Conservation (phyloP, 2,329 filamentous ascomycete genomes). For the Venturia carpophila region DNA sequence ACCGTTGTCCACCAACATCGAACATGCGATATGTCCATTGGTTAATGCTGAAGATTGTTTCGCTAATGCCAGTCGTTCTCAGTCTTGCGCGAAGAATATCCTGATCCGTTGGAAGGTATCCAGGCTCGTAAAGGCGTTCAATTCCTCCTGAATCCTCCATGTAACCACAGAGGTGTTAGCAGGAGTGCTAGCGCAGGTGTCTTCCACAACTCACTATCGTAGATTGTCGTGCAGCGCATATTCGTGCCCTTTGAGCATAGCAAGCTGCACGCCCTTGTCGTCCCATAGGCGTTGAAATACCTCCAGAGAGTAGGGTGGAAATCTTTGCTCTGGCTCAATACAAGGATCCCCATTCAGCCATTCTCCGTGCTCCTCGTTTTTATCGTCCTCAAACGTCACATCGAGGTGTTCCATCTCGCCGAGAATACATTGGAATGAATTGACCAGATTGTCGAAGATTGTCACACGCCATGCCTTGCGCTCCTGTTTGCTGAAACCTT, state of each 20-base stretch:
- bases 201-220: slow-evolving; percentile 61
- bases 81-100: slow-evolving; percentile 86
- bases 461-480: slow-evolving; percentile 91
- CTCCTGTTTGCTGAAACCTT: slow-evolving; percentile 83
- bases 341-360: slow-evolving; percentile 61
- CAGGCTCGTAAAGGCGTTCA: slow-evolving; percentile 54
- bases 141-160: slow-evolving; percentile 37
- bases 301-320: slow-evolving; percentile 68
- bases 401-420: slow-evolving; percentile 84
- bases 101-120: slow-evolving; percentile 86
- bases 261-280: slow-evolving; percentile 73
- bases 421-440: slow-evolving; percentile 82
- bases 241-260: slow-evolving; percentile 91
- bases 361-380: slow-evolving; percentile 75
- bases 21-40: slow-evolving; percentile 96
- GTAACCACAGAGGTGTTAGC: slow-evolving; percentile 18
- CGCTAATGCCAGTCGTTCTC: slow-evolving; percentile 90
- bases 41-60: slow-evolving; percentile 87
- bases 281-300: slow-evolving; percentile 80
- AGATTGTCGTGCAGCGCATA: slow-evolving; percentile 95
- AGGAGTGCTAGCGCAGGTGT: neutral
- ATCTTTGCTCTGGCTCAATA: slow-evolving; percentile 70
- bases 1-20: slow-evolving; percentile 85
- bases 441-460: slow-evolving; percentile 89
- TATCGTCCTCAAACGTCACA: slow-evolving; percentile 68